Base-by-base conservation (phyloP, 2,329 filamentous ascomycete species). In the Botrytis aclada region DNA sequence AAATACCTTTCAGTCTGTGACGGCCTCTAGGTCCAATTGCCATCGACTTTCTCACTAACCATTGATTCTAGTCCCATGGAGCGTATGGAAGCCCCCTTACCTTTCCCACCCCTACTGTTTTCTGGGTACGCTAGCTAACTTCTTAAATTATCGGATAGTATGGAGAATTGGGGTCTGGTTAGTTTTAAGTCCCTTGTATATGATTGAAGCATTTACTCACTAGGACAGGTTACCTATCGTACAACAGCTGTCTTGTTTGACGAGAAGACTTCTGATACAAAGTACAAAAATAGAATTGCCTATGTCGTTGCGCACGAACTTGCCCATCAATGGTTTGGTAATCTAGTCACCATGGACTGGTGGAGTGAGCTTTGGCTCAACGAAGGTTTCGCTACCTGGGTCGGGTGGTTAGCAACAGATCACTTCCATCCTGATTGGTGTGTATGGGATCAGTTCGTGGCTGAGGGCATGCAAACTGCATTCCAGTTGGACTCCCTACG, bases 281-380 rank as follows among this genome's bases (percentile, higher is more conserved):
- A 91, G 76, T 98, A 95, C 84, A 95, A 94, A 83, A 98, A 97
- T 82, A 89, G 95, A 54, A 92, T 99, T 76, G 96, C 96, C 45
- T 98, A 99, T 80, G 95, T 98, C 72, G 95, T 98, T 69, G 95
- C 96, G n/a, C 96, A 99, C 83, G 96, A 99, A 83, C 87, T 99
- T 75, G 96, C 95, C 72, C 94, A 97, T 81, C 94, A 97, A 84
- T 97, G 95, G 95, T 97, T 97, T 78, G 94, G 94, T 54, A 97
- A 97, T 82, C 88, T 97, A 18, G 94, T 97, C 61, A 97, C 95
- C 9, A 97, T 97, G 94, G 93, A 97, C 82, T 97, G 94, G 94
- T 96, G 93, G 93, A 93, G 92, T 80, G 93, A 97, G 84, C 88
- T 96, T 58, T 97, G 94, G 94, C 87, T 97, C 70, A 97, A 97